These are phyloP conservation scores for Phytopythium boreale DNA, from an alignment of 352 stramenopile species.

Conservation along the genomic window DNA sequence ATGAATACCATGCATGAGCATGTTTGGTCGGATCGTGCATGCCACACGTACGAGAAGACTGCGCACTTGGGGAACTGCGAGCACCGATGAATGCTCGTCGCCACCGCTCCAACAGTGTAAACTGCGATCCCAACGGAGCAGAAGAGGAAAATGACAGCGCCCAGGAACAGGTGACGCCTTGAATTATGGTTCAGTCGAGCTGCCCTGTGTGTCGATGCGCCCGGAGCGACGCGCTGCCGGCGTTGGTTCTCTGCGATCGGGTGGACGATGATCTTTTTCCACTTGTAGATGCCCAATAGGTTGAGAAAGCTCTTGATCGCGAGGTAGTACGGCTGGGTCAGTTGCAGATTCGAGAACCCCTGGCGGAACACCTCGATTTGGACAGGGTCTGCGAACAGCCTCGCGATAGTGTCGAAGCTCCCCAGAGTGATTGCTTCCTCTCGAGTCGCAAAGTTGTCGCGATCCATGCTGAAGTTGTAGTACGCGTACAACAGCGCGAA, in stretches of 20 bases:
- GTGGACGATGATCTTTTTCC: conserved; percentile 34
- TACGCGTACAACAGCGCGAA: conserved; percentile 38
- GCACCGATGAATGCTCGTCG: conserved; percentile 26
- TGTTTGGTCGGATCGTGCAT: conserved; percentile 8
- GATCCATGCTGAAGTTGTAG: conserved; percentile 40
- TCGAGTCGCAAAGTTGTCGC: conserved; percentile 20
- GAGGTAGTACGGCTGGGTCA: conserved; percentile 29
- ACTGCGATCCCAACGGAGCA: conserved; percentile 28
- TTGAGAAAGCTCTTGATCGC: conserved; percentile 38
- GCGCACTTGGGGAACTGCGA: conserved; percentile 26
- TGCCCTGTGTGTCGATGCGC: not conserved
- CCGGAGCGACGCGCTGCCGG: not conserved
- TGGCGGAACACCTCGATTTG: conserved; percentile 34
- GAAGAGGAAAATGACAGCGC: conserved; percentile 36
- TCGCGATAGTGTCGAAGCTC: conserved; percentile 33
- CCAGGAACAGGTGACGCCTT: conserved; percentile 25
- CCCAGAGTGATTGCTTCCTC: conserved; percentile 24
- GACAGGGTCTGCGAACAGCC: conserved; percentile 32
- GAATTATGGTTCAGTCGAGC: conserved; percentile 16
- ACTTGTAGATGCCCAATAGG: conserved; percentile 45
- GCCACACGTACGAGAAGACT: conserved; percentile 44
- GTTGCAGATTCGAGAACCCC: conserved; percentile 29
- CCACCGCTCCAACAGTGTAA: conserved; percentile 26
- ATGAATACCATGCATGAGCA: conserved; percentile 43
- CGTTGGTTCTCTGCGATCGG: conserved; percentile 26